A percentile compares a stretch with the other conserved stretches of the same genome.
Evolutionary conservation across 2,329 filamentous ascomycete genomes (phyloP).

Genomic region (Penicillium sp.): DNA sequence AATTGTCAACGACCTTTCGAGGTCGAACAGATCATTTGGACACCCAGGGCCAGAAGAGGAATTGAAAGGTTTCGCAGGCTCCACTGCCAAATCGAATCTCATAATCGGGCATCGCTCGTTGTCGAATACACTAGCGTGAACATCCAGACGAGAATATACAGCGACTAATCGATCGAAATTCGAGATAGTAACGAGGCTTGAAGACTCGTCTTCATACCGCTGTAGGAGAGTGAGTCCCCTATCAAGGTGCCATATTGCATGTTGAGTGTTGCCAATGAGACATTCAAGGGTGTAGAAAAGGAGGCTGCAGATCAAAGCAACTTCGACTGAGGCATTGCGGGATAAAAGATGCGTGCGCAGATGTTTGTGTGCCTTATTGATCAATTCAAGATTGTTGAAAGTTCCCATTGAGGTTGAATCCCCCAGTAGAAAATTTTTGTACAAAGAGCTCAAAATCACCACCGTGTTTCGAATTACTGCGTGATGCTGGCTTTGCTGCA

Average conservation of each 20-base stretch:
- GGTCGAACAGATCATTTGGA: slow-evolving; percentile 1
- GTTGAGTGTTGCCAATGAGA: slow-evolving; percentile 21
- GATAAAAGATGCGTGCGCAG: not conserved
- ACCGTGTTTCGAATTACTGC: not conserved
- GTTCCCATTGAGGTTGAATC: not conserved
- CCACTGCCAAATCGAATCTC: not conserved
- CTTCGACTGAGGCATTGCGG: slow-evolving; percentile 18
- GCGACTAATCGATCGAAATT: not conserved
- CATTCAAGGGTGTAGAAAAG: slow-evolving; percentile 30
- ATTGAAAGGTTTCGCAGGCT: not conserved
- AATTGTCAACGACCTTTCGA: slow-evolving; percentile 18
- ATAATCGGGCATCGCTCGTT: not conserved
- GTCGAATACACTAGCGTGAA: not conserved
- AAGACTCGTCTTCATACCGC: not conserved
- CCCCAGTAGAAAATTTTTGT: not conserved
- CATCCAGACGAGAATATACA: not conserved
- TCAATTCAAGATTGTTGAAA: not conserved
- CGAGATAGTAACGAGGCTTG: not conserved
- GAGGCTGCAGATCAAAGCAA: slow-evolving; percentile 27
- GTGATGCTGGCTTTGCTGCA: not conserved
- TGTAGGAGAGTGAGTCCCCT: slow-evolving; percentile 22
- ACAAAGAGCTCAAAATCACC: not conserved
- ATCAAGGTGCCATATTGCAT: slow-evolving; percentile 28
- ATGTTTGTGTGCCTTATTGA: not conserved
- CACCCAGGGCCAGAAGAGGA: not conserved